Evolutionary conservation across 169 alveolate species (phyloP).

Genomic region (Blepharisma undulans): DNA sequence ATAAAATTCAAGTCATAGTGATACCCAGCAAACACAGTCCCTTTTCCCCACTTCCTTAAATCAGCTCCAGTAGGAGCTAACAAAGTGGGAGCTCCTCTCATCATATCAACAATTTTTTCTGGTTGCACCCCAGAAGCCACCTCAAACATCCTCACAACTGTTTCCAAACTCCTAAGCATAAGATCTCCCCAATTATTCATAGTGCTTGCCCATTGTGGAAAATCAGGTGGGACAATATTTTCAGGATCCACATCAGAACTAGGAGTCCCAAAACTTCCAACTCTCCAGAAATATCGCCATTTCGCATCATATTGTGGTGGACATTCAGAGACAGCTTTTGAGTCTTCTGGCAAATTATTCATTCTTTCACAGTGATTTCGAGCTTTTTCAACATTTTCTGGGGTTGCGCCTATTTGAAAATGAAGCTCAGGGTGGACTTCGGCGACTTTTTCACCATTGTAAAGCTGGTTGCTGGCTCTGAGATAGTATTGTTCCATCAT

Average conservation of each 20-base stretch:
- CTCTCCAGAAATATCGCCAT: slow-evolving; percentile 85
- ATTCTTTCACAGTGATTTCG: slow-evolving; percentile 63
- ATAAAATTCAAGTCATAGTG: slow-evolving; percentile 82
- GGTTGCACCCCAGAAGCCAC: slow-evolving; percentile 67
- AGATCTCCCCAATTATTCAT: slow-evolving; percentile 80
- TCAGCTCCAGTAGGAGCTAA: slow-evolving; percentile 86
- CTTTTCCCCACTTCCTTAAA: slow-evolving; percentile 61
- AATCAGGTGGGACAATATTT: slow-evolving; percentile 64
- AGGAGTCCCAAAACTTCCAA: slow-evolving; percentile 68
- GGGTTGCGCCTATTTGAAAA: slow-evolving; percentile 82
- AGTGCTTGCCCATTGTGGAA: slow-evolving; percentile 65
- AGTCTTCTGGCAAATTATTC: slow-evolving; percentile 53
- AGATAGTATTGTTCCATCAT: slow-evolving; percentile 73
- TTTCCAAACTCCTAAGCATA: slow-evolving; percentile 68
- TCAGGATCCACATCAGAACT: slow-evolving; percentile 50
- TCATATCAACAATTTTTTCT: slow-evolving; percentile 60
- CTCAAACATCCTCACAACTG: slow-evolving; percentile 81
- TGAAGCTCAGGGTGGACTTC: slow-evolving; percentile 70
- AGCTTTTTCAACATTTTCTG: slow-evolving; percentile 78
- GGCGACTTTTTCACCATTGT: slow-evolving; percentile 57
- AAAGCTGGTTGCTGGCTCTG: slow-evolving; percentile 54
- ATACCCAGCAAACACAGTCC: slow-evolving; percentile 81
- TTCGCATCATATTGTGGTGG: slow-evolving; percentile 83
- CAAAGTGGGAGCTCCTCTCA: slow-evolving; percentile 77
- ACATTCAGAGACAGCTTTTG: slow-evolving; percentile 70